These are phyloP conservation scores for Physaria fendleri DNA, from an alignment of 345 rosid species.

Conservation along the genomic window DNA sequence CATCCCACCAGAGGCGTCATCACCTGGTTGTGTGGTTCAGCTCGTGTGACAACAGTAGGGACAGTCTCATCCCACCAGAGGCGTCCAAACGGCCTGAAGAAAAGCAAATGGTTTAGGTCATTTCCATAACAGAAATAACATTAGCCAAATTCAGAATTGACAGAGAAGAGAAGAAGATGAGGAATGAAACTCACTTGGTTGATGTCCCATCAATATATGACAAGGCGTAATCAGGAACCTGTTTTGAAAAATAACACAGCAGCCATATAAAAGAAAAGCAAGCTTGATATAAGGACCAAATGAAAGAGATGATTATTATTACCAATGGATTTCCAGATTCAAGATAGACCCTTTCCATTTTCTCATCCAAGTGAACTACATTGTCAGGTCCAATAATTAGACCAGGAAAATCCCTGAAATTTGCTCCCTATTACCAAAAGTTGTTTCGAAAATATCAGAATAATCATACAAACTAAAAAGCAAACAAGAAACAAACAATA, in stretches of 20 bases:
- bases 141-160: not conserved
- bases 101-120: not conserved
- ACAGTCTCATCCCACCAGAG: constrained; percentile 91
- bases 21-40: constrained; percentile 74
- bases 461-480: not conserved
- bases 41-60: constrained; percentile 70
- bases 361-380: constrained; percentile 43
- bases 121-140: not conserved
- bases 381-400: constrained; percentile 39
- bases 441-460: not conserved
- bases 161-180: not conserved
- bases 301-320: not conserved
- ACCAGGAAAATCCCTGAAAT: constrained; percentile 62
- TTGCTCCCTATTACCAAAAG: constrained; percentile 43
- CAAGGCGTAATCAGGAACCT: constrained; percentile 37
- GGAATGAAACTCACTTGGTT: constrained; percentile 24
- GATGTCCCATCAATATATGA: constrained; percentile 26
- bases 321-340: constrained; percentile 48
- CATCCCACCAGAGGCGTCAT: constrained; percentile 80
- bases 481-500: not conserved
- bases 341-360: constrained; percentile 29
- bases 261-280: not conserved
- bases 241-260: not conserved
- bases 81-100: constrained; percentile 66
- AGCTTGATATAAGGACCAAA: not conserved